Percentiles rank a stretch among this genome's conserved stretches.
phyloP scores from a whole-genome alignment of 2,329 filamentous ascomycete genomes.

The Passalora sequoiae region DNA sequence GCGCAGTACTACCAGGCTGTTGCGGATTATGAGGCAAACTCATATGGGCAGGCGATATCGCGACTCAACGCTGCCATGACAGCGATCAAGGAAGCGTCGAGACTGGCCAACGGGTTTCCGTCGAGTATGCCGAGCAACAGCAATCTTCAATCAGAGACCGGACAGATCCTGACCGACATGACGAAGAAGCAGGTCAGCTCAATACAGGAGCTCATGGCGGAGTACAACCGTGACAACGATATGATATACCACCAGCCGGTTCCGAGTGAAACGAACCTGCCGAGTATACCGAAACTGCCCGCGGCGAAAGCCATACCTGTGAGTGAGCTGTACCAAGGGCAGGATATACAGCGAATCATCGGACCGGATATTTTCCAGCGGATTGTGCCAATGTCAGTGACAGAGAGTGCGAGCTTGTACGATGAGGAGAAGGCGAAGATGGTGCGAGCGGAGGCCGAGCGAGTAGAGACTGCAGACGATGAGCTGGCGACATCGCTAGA shows the following conservation, averaged over 20 bases:
- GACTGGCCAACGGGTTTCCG: conserved; percentile 73
- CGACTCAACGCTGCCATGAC: conserved; percentile 76
- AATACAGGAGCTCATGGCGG: conserved; percentile 73
- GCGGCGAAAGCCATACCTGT: conserved; percentile 97
- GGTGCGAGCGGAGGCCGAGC: conserved; percentile 85
- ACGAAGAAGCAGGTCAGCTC: conserved; percentile 75
- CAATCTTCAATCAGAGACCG: conserved; percentile 77
- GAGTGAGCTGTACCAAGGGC: conserved; percentile 90
- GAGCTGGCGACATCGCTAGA: conserved; percentile 95
- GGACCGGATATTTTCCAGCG: conserved; percentile 96
- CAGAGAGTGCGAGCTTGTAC: conserved; percentile 92
- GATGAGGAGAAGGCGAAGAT: conserved; percentile 98
- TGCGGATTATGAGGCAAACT: conserved; percentile 81
- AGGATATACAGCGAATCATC: conserved; percentile 95
- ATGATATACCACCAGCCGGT: conserved; percentile 96
- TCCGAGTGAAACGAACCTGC: conserved; percentile 74
- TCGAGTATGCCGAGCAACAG: conserved; percentile 71
- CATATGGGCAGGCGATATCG: conserved; percentile 78
- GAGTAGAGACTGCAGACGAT: conserved; percentile 84
- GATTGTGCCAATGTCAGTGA: conserved; percentile 92
- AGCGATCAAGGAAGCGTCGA: conserved; percentile 71
- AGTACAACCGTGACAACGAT: conserved; percentile 86
- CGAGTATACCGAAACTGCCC: conserved; percentile 80
- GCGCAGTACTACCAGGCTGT: conserved; percentile 92
- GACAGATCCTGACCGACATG: conserved; percentile 67